Evolutionary conservation across 73 alveolate genomes (phyloP).

Genomic region (Symbiodinium natans): DNA sequence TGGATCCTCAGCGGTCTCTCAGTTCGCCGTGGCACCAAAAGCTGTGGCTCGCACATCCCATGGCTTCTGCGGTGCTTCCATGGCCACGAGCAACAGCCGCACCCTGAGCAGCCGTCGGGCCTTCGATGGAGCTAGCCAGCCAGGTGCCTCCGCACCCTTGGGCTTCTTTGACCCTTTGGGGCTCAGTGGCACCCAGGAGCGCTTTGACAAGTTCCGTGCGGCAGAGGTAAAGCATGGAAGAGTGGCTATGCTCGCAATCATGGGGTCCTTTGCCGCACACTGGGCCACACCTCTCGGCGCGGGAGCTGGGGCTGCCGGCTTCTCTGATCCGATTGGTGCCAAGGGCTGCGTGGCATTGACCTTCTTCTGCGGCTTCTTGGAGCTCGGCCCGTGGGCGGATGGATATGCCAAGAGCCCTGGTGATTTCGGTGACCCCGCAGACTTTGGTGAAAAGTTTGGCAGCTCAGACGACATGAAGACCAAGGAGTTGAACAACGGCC

Average conservation of each 20-base stretch:
- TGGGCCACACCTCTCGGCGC: slow-evolving; percentile 32
- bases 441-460: not conserved
- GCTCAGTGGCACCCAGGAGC: slow-evolving; percentile 33
- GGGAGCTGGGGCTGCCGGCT: slow-evolving; percentile 26
- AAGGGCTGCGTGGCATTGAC: slow-evolving; percentile 38
- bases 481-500: too few relatives aligned
- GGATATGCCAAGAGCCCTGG: slow-evolving; percentile 28
- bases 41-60: too few relatives aligned
- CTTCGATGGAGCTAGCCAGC: slow-evolving; percentile 11
- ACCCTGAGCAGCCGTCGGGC: slow-evolving; percentile 5
- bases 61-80: not conserved
- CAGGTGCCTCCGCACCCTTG: not conserved
- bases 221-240: slow-evolving; percentile 22
- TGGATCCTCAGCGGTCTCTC: not conserved
- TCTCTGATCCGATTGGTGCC: slow-evolving; percentile 25
- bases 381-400: slow-evolving; percentile 26
- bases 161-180: slow-evolving; percentile 22
- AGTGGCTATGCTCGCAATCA: slow-evolving; percentile 15
- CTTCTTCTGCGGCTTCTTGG: slow-evolving; percentile 8
- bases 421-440: not conserved
- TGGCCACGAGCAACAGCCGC: not conserved
- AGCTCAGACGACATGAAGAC: not conserved
- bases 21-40: not conserved
- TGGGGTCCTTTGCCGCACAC: slow-evolving; percentile 20
- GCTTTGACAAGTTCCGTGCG: slow-evolving; percentile 43